Evolutionary conservation across 306 rosid species (phyloP).

Genomic region (Lupinus albus): DNA sequence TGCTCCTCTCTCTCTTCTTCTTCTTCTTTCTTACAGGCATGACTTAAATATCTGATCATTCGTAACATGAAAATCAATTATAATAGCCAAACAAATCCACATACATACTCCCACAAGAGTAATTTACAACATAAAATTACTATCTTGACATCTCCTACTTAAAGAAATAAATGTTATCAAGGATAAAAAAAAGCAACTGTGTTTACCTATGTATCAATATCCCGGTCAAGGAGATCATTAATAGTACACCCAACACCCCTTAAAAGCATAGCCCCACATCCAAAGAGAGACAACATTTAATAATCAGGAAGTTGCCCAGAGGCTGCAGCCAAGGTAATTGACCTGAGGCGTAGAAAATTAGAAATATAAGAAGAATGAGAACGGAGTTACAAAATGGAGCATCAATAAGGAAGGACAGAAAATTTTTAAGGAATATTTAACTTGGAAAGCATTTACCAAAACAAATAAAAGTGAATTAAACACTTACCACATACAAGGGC

Average conservation of each 20-base stretch:
- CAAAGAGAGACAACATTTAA: constrained; percentile 73
- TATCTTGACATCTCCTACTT: background rate
- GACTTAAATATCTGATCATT: constrained; percentile 25
- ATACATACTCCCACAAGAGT: constrained; percentile 3
- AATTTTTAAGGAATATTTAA: too few relatives aligned
- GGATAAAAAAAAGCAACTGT: constrained; percentile 5
- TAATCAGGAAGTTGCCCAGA: constrained; percentile 82
- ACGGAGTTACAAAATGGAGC: constrained; percentile 1
- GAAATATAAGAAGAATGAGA: constrained; percentile 11
- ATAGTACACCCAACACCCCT: constrained; percentile 91
- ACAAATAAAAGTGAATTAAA: constrained; percentile 7
- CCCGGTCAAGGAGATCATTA: constrained; percentile 84
- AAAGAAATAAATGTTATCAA: constrained; percentile 8
- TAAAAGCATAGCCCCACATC: constrained; percentile 80
- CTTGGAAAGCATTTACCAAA: too few relatives aligned
- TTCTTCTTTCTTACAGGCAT: too few relatives aligned
- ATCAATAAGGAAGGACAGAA: background rate
- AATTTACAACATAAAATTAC: constrained; percentile 30
- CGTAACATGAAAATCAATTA: constrained; percentile 1
- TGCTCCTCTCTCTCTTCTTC: too few relatives aligned
- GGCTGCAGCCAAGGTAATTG: constrained; percentile 77
- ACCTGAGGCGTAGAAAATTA: constrained; percentile 53
- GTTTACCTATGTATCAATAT: constrained; percentile 74
- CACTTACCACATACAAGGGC: constrained; percentile 91
- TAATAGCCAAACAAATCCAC: constrained; percentile 6